phyloP scores from a whole-genome alignment of 108 stramenopile species.

The Pseudonitzschia pungens region DNA sequence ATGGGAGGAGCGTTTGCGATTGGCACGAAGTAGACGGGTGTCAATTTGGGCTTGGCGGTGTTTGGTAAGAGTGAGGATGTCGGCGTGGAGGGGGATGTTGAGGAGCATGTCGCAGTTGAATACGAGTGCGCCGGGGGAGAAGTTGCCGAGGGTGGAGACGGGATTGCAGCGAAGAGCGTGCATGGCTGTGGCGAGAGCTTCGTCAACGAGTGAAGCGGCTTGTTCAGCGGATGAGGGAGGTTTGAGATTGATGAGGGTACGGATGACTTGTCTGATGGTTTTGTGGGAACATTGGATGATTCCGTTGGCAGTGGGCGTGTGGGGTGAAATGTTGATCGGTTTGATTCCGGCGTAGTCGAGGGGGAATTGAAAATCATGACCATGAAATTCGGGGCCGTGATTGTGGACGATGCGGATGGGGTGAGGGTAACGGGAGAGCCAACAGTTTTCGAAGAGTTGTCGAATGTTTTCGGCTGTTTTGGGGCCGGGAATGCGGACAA shows the following conservation, averaged over 20 bases:
- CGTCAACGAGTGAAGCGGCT: background rate
- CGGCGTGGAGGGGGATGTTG: constrained; percentile 24
- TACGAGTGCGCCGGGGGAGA: constrained; percentile 40
- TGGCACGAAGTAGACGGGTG: background rate
- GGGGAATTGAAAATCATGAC: constrained; percentile 28
- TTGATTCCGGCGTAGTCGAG: constrained; percentile 15
- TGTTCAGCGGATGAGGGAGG: background rate
- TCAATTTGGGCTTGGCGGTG: background rate
- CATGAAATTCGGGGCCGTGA: constrained; percentile 35
- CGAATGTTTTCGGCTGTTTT: constrained; percentile 17
- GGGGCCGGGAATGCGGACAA: constrained; percentile 21
- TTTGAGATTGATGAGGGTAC: background rate
- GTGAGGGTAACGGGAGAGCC: constrained; percentile 38
- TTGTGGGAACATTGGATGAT: constrained; percentile 41
- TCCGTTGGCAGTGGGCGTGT: constrained; percentile 44
- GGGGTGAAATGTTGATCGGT: constrained; percentile 16
- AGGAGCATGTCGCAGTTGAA: constrained; percentile 49
- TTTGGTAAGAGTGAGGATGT: background rate
- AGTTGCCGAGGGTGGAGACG: background rate
- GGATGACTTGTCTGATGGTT: constrained; percentile 32
- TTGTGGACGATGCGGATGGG: constrained; percentile 29
- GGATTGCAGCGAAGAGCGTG: constrained; percentile 24
- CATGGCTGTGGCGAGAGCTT: constrained; percentile 23
- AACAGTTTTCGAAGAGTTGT: constrained; percentile 14
- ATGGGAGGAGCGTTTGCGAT: background rate